Percentiles rank a stretch among this genome's conserved stretches.
Evolutionary conservation across 2,329 filamentous ascomycete species (phyloP).

Genomic region (Lasiodiplodia citricola): DNA sequence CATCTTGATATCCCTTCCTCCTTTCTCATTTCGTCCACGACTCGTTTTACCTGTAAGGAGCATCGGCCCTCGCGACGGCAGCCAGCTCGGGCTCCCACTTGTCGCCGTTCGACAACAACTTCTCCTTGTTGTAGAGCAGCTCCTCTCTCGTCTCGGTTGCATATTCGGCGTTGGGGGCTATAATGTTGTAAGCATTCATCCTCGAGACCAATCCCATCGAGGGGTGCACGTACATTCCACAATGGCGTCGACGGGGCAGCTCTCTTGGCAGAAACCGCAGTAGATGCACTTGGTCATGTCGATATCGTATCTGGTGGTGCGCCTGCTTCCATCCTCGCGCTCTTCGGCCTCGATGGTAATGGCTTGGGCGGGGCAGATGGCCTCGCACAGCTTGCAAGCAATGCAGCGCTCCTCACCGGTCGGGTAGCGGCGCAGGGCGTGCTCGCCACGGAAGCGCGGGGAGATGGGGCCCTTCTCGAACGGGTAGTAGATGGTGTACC

Average conservation of each 20-base stretch:
- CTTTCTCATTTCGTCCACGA: neutral
- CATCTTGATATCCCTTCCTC: conserved; percentile 18
- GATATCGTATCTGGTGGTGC: conserved; percentile 97
- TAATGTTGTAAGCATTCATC: conserved; percentile 30
- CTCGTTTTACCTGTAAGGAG: conserved; percentile 65
- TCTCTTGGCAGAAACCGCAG: conserved; percentile 99
- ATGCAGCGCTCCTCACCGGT: conserved; percentile 99
- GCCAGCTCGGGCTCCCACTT: conserved; percentile 96
- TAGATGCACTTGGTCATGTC: conserved; percentile 99
- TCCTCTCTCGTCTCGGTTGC: conserved; percentile 85
- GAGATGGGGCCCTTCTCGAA: conserved; percentile 99
- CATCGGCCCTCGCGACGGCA: conserved; percentile 88
- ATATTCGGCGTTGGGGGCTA: conserved; percentile 74
- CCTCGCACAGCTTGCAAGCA: conserved; percentile 99
- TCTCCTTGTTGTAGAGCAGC: conserved; percentile 97
- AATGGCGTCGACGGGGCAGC: conserved; percentile 96
- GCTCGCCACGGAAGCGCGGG: conserved; percentile 96
- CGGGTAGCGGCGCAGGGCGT: conserved; percentile 93
- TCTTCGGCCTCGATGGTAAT: conserved; percentile 99
- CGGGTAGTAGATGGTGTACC: conserved; percentile 98
- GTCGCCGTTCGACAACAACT: conserved; percentile 75
- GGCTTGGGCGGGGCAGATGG: conserved; percentile 95
- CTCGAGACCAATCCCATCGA: neutral
- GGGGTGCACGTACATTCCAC: conserved; percentile 64
- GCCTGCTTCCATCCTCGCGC: conserved; percentile 90